Evolutionary conservation across 23 red algal species (phyloP), one percentile per base, ranked within the genome.

Genomic region (Gracilaria vermiculophylla): DNA sequence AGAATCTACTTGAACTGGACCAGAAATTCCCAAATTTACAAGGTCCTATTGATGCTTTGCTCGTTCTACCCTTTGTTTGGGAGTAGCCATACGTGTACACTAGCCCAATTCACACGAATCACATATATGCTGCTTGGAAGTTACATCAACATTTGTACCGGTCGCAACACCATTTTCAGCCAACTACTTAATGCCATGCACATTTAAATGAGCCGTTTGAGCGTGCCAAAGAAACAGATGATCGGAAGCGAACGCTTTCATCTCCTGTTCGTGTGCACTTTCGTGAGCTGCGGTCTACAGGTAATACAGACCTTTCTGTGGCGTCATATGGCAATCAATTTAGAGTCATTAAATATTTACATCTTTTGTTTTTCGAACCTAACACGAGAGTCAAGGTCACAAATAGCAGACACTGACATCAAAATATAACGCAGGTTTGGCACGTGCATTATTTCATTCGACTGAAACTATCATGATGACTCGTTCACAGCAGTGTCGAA

Each of bases 201-300:
- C 62, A 67, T 85, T 55, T 14, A 85, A 53, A 69, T 85, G 80
- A 52, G 80, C 55, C 48, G 71, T 43, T 70, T 53, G 25, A 65
- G 41, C n/a, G 62, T 85, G 58, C 80, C 80, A 85, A 12, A 52
- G 28, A 19, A n/a, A 62, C 35, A 70, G 54, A 47, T 65, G 6
- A 55, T 29, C 31, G 41, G 0, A 48, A 65, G 78, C 2, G 54
- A 53, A 24, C 23, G 31, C 1, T 82, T 15, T 14, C 3, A 29
- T n/a, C n/a, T n/a, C n/a, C n/a, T n/a, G n/a, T n/a, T n/a, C n/a
- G 1, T 78, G 19, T 39, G 7, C 54, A 1, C 27, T 4, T 25
- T 49, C 4, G 8, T 78, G 45, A 54, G 20, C 3, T 1, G 40
- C 44, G 31, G 73, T 57, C 54, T 32, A 65, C 1, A 82, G 24